phyloP scores from a whole-genome alignment of 2,329 filamentous ascomycete species.

The Colletotrichum limetticola region DNA sequence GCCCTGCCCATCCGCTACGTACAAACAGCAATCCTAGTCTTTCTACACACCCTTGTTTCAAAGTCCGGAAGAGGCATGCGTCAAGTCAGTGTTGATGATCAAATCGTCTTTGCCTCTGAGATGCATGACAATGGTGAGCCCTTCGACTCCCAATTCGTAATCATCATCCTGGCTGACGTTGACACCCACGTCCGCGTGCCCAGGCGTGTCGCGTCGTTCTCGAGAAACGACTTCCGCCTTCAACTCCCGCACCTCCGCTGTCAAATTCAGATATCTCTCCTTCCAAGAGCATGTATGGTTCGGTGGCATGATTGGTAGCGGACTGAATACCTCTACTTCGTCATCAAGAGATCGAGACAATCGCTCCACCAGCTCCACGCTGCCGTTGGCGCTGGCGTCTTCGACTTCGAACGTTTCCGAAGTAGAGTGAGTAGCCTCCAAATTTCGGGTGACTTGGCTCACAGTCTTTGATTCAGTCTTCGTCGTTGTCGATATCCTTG shows the following conservation, averaged over 20 bases:
- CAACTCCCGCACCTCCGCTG: constrained; percentile 52
- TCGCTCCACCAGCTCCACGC: background rate
- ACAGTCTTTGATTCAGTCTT: background rate
- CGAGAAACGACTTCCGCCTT: constrained; percentile 49
- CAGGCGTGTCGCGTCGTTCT: constrained; percentile 31
- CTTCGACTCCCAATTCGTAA: constrained; percentile 56
- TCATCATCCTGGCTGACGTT: constrained; percentile 40
- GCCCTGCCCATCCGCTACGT: constrained; percentile 10
- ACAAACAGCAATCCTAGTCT: background rate
- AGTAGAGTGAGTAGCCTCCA: background rate
- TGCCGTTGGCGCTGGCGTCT: background rate
- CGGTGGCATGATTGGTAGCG: constrained; percentile 47
- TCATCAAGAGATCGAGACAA: background rate
- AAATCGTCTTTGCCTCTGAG: constrained; percentile 60
- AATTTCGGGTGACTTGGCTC: background rate
- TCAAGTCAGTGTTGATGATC: constrained; percentile 61
- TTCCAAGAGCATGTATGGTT: constrained; percentile 56
- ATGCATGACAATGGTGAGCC: constrained; percentile 63
- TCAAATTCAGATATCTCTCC: constrained; percentile 52
- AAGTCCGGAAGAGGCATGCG: constrained; percentile 7
- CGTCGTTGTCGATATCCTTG: background rate
- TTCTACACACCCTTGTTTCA: background rate
- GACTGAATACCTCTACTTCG: constrained; percentile 43
- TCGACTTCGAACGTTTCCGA: background rate
- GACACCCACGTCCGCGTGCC: constrained; percentile 36